Evolutionary conservation across 23 red algal species (phyloP).

Genomic region (Cyanidioschyzon merolae): DNA sequence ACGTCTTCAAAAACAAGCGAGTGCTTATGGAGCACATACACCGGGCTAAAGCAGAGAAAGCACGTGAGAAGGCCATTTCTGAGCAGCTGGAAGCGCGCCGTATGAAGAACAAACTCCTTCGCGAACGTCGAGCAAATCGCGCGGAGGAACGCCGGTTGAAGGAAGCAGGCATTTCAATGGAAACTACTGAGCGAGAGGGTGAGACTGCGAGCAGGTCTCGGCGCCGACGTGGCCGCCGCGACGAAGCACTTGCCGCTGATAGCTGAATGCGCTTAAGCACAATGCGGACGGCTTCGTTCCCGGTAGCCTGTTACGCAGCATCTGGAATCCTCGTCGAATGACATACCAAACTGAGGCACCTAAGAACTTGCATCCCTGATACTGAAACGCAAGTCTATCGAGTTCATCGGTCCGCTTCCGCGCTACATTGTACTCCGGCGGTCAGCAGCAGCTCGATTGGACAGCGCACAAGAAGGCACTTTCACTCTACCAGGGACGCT

Average conservation of each 20-base stretch:
- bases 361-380: too few relatives aligned
- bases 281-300: neutral
- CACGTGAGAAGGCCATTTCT: slow-evolving; percentile 48
- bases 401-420: too few relatives aligned
- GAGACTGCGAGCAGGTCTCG: neutral
- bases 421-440: too few relatives aligned
- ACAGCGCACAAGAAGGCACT: too few relatives aligned
- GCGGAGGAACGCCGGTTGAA: slow-evolving; percentile 36
- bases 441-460: too few relatives aligned
- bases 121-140: slow-evolving; percentile 63
- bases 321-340: too few relatives aligned
- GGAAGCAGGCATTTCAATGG: neutral
- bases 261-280: neutral
- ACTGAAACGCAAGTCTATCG: too few relatives aligned
- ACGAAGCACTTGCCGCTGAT: neutral
- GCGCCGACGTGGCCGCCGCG: neutral
- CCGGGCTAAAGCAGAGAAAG: slow-evolving; percentile 81
- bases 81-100: slow-evolving; percentile 81
- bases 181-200: neutral
- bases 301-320: too few relatives aligned
- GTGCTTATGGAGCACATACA: slow-evolving; percentile 98
- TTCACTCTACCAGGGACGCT: too few relatives aligned
- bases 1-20: slow-evolving; percentile 99
- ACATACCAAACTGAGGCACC: too few relatives aligned
- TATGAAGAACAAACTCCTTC: slow-evolving; percentile 65